phyloP scores from a whole-genome alignment of 164 flowering plant genomes.

The Vitis labrusca region DNA sequence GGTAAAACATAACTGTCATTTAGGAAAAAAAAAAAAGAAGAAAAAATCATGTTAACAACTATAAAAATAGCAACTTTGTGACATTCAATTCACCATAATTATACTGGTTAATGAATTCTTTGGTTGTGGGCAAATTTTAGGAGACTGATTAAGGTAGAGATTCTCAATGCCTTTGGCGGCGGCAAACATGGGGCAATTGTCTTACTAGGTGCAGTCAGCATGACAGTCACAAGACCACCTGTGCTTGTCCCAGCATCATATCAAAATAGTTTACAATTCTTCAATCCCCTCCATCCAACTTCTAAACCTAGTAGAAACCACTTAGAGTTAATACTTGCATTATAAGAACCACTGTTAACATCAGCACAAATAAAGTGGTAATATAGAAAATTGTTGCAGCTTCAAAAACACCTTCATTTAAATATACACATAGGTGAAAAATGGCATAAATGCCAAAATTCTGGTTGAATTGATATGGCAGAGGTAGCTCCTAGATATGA shows the following conservation, averaged over 20 bases:
- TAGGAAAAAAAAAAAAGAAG: background rate
- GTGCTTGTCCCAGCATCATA: constrained; percentile 32
- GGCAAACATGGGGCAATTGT: constrained; percentile 33
- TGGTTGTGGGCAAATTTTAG: constrained; percentile 33
- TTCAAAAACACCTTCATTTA: too few relatives aligned
- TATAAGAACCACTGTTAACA: too few relatives aligned
- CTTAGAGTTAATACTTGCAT: background rate
- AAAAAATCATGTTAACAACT: background rate
- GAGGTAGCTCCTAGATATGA: too few relatives aligned
- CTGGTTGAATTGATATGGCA: too few relatives aligned
- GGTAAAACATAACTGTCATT: background rate
- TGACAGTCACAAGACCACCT: constrained; percentile 22
- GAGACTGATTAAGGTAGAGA: constrained; percentile 30
- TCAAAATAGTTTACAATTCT: constrained; percentile 40
- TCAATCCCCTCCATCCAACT: constrained; percentile 34
- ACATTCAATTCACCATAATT: too few relatives aligned
- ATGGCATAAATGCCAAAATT: too few relatives aligned
- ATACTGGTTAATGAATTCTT: background rate
- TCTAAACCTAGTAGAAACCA: constrained; percentile 8
- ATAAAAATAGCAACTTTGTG: background rate
- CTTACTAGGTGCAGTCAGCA: constrained; percentile 29
- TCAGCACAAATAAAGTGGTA: too few relatives aligned
- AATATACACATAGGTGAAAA: too few relatives aligned
- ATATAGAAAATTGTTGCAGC: too few relatives aligned
- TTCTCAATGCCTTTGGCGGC: constrained; percentile 35